phyloP scores from a whole-genome alignment of 2,329 filamentous ascomycete genomes.

The Neopestalotiopsis sp. region DNA sequence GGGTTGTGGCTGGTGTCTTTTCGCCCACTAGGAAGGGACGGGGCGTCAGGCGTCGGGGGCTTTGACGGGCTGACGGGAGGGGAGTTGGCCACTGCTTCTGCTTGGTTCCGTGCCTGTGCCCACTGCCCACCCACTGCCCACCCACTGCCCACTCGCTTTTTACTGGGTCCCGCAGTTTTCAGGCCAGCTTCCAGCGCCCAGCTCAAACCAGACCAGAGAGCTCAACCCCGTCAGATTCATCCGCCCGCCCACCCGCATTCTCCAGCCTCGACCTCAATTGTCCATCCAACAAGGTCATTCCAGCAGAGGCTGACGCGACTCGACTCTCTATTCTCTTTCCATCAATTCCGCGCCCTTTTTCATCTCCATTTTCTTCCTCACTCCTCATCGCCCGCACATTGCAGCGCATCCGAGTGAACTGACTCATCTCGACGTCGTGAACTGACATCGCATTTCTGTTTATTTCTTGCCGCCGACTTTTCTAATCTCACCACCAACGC shows the following conservation, averaged over 20 bases:
- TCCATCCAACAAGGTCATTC: slow-evolving; percentile 5
- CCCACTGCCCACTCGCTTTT: background rate
- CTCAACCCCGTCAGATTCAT: slow-evolving; percentile 9
- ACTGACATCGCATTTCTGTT: background rate
- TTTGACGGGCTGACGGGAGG: background rate
- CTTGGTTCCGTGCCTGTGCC: background rate
- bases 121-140: background rate
- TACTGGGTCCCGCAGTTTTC: slow-evolving; percentile 6
- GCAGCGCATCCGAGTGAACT: background rate
- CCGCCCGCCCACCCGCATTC: slow-evolving; percentile 7
- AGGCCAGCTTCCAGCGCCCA: slow-evolving; percentile 6
- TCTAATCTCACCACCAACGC: slow-evolving; percentile 28
- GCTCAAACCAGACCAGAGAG: background rate
- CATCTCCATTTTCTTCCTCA: background rate
- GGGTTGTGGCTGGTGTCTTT: too few species aligned
- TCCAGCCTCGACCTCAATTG: slow-evolving; percentile 17
- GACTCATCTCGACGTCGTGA: background rate
- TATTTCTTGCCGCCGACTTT: slow-evolving; percentile 1
- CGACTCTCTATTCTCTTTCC: background rate
- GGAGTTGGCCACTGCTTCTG: background rate
- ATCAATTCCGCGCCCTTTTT: background rate
- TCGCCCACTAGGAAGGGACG: too few species aligned
- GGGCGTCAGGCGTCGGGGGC: too few species aligned
- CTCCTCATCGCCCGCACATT: background rate
- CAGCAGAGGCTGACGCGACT: background rate